Conservation (phyloP, 495 filamentous ascomycete genomes). For the Penicillium waksmanii region DNA sequence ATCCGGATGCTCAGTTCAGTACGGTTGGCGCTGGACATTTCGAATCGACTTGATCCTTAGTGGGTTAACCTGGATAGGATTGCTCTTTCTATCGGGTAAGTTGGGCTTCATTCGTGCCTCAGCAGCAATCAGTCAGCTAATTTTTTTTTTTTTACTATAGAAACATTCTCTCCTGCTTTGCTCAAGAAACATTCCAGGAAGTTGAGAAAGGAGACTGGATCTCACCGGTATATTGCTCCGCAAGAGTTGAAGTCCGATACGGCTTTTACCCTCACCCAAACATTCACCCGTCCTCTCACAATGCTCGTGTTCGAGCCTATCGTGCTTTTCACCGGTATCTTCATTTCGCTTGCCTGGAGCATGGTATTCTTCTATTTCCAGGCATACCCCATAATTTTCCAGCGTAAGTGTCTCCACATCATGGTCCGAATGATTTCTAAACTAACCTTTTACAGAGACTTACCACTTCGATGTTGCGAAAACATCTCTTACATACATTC, state of each 20-base stretch:
- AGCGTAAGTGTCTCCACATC: constrained; percentile 27
- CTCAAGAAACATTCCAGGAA: constrained; percentile 65
- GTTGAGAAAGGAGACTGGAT: constrained; percentile 61
- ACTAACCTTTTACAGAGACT: constrained; percentile 20
- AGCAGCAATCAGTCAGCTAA: neutral
- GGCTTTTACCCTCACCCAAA: constrained; percentile 45
- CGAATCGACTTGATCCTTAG: constrained; percentile 64
- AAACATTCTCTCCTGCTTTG: constrained; percentile 75
- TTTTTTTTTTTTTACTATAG: constrained; percentile 24
- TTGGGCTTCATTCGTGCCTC: constrained; percentile 9
- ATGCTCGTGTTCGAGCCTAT: constrained; percentile 62
- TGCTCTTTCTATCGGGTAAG: constrained; percentile 53
- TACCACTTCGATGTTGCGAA: constrained; percentile 41
- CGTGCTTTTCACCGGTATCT: constrained; percentile 67
- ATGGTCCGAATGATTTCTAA: neutral
- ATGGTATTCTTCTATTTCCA: constrained; percentile 76
- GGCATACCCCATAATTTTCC: constrained; percentile 67
- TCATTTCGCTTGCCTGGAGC: constrained; percentile 70
- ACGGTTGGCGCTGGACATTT: constrained; percentile 70
- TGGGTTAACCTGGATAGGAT: constrained; percentile 44
- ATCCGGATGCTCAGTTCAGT: constrained; percentile 60
- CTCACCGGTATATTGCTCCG: constrained; percentile 40
- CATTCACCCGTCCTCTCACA: constrained; percentile 52
- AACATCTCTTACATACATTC: constrained; percentile 48
- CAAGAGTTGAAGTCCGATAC: constrained; percentile 44